Evolutionary conservation across 257 asterid species (phyloP), one percentile per base, ranked within the genome.

Genomic region (Scutellaria galericulata): DNA sequence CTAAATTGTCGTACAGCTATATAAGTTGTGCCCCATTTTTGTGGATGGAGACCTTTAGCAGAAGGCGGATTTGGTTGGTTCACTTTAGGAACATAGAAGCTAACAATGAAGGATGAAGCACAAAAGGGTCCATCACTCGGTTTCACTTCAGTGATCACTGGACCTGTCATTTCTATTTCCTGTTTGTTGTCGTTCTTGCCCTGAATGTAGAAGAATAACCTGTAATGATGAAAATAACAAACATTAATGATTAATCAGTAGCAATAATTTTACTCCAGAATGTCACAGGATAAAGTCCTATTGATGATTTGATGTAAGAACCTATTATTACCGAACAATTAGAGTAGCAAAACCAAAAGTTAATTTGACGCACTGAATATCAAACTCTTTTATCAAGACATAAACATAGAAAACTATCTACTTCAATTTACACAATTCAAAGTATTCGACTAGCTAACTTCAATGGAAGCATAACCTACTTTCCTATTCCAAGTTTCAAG

Each of bases 121-220:
- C 98, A 92, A 51, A 92, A 88, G 1, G 97, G 98, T 11, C 98
- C 98, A 40, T 92, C 93, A 42, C 97, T 88, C 1, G 97, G 90
- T 47, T 80, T 86, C 39, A 90, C 90, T 72, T 93, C 82, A 0
- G 91, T 75, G 6, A 90, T 66, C 22, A 93, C 98, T 6, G 97
- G 98, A 8, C 83, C 96, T 42, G 98, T 93, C 97, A 90, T 93
- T 75, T 93, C 97, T 58, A 93, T 88, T 51, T 85, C 75, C 79
- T 82, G 41, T 0, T 82, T 20, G 73, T 81, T 53, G 6, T 71
- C 81, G 18, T 88, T 93, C 62, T 90, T 82, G 22, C 97, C 98
- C 70, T 83, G 94, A 77, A 92, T 92, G 79, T 88, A 92, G 42
- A 72, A 68, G 47, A 90, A 92, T 15, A 92, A 74, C 86, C 97